phyloP scores from a whole-genome alignment of 192 early-diverging fungal genomes.

The Pilaira anomala region DNA sequence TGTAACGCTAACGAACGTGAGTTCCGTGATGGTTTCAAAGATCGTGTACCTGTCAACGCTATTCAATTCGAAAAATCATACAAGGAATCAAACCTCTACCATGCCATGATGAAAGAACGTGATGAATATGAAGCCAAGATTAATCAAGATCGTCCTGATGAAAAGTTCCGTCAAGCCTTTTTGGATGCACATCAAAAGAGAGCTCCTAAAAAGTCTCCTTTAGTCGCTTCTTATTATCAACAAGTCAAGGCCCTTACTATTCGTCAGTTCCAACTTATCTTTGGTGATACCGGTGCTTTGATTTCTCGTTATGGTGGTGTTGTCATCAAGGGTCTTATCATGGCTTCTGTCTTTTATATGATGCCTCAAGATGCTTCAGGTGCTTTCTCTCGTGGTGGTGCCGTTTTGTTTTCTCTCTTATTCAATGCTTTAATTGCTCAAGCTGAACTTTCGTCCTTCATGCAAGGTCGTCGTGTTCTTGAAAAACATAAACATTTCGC shows the following conservation, averaged over 20 bases:
- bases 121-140: conserved; percentile 39
- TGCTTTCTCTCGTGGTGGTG: conserved; percentile 71
- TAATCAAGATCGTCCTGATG: conserved; percentile 25
- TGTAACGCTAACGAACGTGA: conserved; percentile 57
- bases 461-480: conserved; percentile 63
- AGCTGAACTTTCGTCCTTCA: conserved; percentile 62
- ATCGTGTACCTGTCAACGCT: conserved; percentile 44
- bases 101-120: conserved; percentile 32
- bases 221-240: conserved; percentile 52
- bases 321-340: conserved; percentile 63
- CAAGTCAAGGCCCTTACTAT: conserved; percentile 49
- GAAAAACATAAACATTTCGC: conserved; percentile 73
- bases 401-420: conserved; percentile 66
- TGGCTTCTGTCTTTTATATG: conserved; percentile 65
- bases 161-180: conserved; percentile 47
- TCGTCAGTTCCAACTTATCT: conserved; percentile 58
- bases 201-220: conserved; percentile 50
- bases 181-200: conserved; percentile 49
- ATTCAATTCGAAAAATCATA: conserved; percentile 57
- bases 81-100: conserved; percentile 35
- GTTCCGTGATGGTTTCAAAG: conserved; percentile 44
- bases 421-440: conserved; percentile 68
- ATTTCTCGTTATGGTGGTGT: conserved; percentile 51
- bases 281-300: conserved; percentile 39
- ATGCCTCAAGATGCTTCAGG: conserved; percentile 55